phyloP scores from a whole-genome alignment of 2,329 filamentous ascomycete species.

The Exophiala spinifera region DNA sequence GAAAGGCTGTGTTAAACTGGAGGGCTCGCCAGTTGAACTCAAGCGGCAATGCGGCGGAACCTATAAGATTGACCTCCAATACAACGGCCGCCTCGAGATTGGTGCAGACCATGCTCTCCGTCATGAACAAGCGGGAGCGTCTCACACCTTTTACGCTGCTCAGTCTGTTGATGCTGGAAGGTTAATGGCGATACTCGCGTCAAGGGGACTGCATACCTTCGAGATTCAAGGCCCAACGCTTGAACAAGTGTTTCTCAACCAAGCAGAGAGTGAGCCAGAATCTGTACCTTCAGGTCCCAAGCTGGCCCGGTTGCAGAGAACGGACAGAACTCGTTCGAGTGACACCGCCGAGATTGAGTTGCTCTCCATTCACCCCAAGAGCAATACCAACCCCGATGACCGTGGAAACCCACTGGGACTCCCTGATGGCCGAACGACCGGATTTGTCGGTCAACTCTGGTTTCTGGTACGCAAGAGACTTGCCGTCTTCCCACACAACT shows the following conservation, averaged over 20 bases:
- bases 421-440: too few species aligned
- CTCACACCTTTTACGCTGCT: conserved; percentile 65
- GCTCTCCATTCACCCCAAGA: too few species aligned
- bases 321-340: too few species aligned
- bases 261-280: conserved; percentile 65
- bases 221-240: conserved; percentile 83
- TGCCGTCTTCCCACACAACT: conserved; percentile 73
- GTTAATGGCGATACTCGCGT: conserved; percentile 67
- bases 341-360: too few species aligned
- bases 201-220: conserved; percentile 67
- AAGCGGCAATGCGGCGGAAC: conserved; percentile 78
- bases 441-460: conserved; percentile 53
- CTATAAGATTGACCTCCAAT: conserved; percentile 72
- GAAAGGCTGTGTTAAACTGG: conserved; percentile 64
- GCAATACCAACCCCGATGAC: too few species aligned
- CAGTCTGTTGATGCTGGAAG: conserved; percentile 66
- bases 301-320: too few species aligned
- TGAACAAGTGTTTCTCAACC: conserved; percentile 82
- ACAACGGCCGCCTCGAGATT: conserved; percentile 42
- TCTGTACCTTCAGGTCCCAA: too few species aligned
- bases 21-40: conserved; percentile 78
- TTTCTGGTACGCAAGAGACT: conserved; percentile 75
- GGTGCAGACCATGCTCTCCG: conserved; percentile 48
- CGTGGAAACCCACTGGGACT: too few species aligned
- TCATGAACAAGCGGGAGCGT: conserved; percentile 64